Base-by-base conservation (phyloP, 495 filamentous ascomycete genomes). In the Podospora pseudopauciseta region DNA sequence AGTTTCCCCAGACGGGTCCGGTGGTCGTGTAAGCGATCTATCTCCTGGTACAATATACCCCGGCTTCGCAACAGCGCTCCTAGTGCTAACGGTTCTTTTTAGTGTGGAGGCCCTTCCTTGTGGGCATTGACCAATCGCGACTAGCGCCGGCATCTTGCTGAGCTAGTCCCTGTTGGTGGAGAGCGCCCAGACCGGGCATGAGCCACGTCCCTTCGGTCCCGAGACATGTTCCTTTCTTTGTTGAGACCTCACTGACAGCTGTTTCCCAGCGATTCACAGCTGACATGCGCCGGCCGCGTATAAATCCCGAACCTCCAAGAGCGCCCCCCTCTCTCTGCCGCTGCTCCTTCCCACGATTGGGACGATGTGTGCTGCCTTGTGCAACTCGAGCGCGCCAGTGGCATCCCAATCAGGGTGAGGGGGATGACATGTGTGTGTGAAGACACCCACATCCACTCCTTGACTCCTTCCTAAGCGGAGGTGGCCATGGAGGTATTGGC, bases 1-100 rank as follows among this genome's bases (percentile, higher is more conserved):
- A 61, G 60, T 72, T 77, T 73, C 76, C 76, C 76, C 70, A 78
- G 23, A 19, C 55, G 18, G n/a, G 55, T 58, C 55, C 55, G 55
- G 55, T 58, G 55, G 34, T 44, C 63, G 65, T 65, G 57, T 68
- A 60, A 66, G 66, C 58, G 32, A 49, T 32, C 20, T 23, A 23
- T 23, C 20, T 23, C 20, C 20, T 23, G 1, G 18, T 71, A 71
- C 70, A 71, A 60, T 66, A 68, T 63, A 68, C 1, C 18, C 6
- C 3, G 16, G 6, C 18, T 5, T 7, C 3, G 15, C 23, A 28
- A 57, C 54, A 56, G 5, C 23, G 15, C 34, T 30, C 23, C 67
- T 65, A 55, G 34, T 16, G 26, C 11, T 56, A 18, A 5, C 26
- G 39, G 57, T 27, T 28, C 27, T 30, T 57, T 70, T 70, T 70